Conservation (phyloP, 2,329 filamentous ascomycete genomes). For the Cladosporium velox region DNA sequence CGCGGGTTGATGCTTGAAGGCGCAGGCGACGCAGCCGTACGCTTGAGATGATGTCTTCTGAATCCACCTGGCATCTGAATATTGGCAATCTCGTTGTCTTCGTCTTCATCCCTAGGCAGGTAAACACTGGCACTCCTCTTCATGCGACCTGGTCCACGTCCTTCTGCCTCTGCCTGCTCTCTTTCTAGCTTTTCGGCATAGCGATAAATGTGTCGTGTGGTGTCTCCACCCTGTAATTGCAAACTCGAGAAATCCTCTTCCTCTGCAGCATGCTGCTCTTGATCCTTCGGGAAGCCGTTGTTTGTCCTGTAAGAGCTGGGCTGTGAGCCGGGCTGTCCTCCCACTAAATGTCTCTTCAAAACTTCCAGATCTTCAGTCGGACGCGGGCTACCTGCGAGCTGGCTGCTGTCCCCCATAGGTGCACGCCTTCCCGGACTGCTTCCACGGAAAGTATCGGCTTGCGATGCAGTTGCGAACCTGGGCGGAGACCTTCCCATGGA, state of each 20-base stretch:
- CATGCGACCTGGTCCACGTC: constrained; percentile 57
- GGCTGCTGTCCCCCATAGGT: constrained; percentile 58
- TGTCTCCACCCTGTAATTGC: constrained; percentile 88
- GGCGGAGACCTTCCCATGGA: constrained; percentile 71
- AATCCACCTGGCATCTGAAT: constrained; percentile 96
- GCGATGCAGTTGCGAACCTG: constrained; percentile 47
- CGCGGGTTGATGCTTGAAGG: constrained; percentile 46
- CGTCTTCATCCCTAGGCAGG: constrained; percentile 74
- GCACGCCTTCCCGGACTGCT: constrained; percentile 50
- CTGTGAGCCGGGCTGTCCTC: constrained; percentile 54
- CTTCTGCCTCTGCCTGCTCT: constrained; percentile 75
- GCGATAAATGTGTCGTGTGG: constrained; percentile 91
- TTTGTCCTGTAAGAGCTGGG: constrained; percentile 32
- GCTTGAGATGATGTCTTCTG: constrained; percentile 81
- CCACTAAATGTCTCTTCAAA: constrained; percentile 83
- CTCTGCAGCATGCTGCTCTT: constrained; percentile 44
- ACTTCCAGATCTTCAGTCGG: constrained; percentile 89
- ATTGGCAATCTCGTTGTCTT: constrained; percentile 75
- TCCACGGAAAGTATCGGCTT: constrained; percentile 21
- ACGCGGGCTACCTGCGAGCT: constrained; percentile 52
- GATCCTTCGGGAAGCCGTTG: constrained; percentile 33
- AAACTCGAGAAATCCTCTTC: constrained; percentile 89
- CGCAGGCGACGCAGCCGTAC: constrained; percentile 62
- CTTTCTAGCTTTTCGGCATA: constrained; percentile 87
- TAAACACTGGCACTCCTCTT: constrained; percentile 88